These are phyloP conservation scores for Catharanthus roseus DNA, from an alignment of 257 asterid species.

Conservation along the genomic window DNA sequence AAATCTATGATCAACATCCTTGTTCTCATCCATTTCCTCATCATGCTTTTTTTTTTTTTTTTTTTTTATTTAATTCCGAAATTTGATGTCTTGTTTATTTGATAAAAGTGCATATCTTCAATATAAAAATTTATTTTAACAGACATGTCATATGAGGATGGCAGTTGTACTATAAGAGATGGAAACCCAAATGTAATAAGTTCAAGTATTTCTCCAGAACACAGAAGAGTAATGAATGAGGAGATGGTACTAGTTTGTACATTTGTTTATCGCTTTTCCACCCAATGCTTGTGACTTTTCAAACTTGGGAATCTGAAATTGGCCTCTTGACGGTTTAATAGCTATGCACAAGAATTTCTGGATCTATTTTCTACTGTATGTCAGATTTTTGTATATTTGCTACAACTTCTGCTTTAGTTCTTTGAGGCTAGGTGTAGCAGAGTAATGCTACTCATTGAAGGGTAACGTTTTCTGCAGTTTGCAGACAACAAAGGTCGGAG, in stretches of 20 bases:
- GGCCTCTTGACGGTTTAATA: not conserved
- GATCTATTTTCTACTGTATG: not conserved
- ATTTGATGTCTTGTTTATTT: not conserved
- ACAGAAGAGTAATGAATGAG: not conserved
- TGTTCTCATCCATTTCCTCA: too few species aligned
- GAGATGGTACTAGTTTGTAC: not conserved
- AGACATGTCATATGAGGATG: not conserved
- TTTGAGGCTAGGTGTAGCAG: not conserved
- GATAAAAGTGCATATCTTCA: too few species aligned
- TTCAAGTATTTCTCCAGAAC: too few species aligned
- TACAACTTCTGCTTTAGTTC: not conserved
- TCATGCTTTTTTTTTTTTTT: too few species aligned
- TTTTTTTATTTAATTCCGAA: not conserved
- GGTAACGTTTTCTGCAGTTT: slow-evolving; percentile 36
- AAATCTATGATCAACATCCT: not conserved
- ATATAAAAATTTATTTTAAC: too few species aligned
- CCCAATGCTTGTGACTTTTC: not conserved
- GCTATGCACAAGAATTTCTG: not conserved
- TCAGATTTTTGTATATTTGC: not conserved
- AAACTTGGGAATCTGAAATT: too few species aligned
- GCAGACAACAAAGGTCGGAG: slow-evolving; percentile 26
- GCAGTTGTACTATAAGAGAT: not conserved
- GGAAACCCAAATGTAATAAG: too few species aligned
- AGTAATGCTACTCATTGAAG: slow-evolving; percentile 11
- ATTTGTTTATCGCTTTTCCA: not conserved